Evolutionary conservation across 148 eudicot genomes (phyloP).

Genomic region (Spergularia bocconei): DNA sequence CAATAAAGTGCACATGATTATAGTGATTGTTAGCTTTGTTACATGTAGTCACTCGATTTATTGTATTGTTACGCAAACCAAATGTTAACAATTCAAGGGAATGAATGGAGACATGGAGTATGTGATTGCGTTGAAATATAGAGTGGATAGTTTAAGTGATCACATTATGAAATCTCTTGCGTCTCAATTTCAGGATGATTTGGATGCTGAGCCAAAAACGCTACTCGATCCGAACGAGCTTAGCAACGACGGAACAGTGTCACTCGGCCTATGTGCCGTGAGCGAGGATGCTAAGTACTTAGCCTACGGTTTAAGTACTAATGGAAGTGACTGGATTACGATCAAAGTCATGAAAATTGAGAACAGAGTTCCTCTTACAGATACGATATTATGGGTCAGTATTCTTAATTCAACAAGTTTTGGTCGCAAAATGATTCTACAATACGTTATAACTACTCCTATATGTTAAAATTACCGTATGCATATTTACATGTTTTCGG

Average conservation of each 20-base stretch:
- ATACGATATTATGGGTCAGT: constrained; percentile 77
- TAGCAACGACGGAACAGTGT: constrained; percentile 75
- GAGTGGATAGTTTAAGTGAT: too few species aligned
- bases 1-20: too few species aligned
- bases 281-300: constrained; percentile 82
- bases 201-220: constrained; percentile 68
- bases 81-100: neutral
- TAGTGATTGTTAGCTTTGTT: too few species aligned
- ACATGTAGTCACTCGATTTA: too few species aligned
- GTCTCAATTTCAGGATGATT: constrained; percentile 45
- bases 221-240: constrained; percentile 80
- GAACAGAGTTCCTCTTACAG: constrained; percentile 43
- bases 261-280: constrained; percentile 49
- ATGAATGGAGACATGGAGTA: too few species aligned
- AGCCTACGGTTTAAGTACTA: constrained; percentile 73
- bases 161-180: neutral
- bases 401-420: neutral
- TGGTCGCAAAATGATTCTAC: neutral
- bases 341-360: constrained; percentile 63
- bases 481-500: too few species aligned
- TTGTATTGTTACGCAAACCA: too few species aligned
- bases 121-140: too few species aligned
- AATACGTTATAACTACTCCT: neutral
- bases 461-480: too few species aligned
- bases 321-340: constrained; percentile 96